Percentiles rank a stretch among this genome's conserved stretches.
Conservation (phyloP, 2,329 filamentous ascomycete genomes). For the Diaporthe amygdali region DNA sequence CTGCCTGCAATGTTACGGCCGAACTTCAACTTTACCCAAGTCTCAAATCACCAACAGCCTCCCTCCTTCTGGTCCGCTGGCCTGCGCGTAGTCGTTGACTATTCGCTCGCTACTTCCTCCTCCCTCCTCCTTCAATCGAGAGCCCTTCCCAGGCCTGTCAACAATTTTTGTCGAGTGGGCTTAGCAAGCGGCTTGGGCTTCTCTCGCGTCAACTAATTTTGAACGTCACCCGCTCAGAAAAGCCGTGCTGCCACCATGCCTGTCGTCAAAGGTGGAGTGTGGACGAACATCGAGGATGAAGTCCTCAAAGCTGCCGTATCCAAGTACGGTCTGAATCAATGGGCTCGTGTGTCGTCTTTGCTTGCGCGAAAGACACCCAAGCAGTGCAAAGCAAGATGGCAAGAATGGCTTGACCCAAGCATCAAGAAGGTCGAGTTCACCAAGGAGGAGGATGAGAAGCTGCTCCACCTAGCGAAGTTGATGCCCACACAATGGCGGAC, state of each 20-base stretch:
- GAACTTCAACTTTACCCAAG: not conserved
- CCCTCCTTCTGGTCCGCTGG: not conserved
- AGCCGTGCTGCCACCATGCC: conserved; percentile 58
- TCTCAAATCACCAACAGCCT: not conserved
- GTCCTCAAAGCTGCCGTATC: conserved; percentile 95
- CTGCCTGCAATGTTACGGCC: not conserved
- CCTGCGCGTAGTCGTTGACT: not conserved
- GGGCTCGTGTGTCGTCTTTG: conserved; percentile 96
- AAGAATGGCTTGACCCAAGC: conserved; percentile 96
- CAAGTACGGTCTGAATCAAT: conserved; percentile 96
- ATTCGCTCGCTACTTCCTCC: not conserved
- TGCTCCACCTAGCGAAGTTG: conserved; percentile 94
- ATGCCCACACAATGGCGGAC: conserved; percentile 99
- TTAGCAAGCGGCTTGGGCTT: not conserved
- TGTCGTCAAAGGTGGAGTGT: conserved; percentile 76
- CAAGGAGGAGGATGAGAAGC: conserved; percentile 96
- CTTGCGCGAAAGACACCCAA: conserved; percentile 97
- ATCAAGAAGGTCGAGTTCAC: conserved; percentile 99
- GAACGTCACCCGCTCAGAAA: not conserved
- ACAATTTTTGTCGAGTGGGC: not conserved
- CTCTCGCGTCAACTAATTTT: not conserved
- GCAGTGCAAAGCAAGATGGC: conserved; percentile 98
- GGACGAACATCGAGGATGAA: conserved; percentile 87
- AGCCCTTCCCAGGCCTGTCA: not conserved
- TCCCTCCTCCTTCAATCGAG: not conserved